phyloP scores from a whole-genome alignment of 345 rosid species.

The Salix exigua region DNA sequence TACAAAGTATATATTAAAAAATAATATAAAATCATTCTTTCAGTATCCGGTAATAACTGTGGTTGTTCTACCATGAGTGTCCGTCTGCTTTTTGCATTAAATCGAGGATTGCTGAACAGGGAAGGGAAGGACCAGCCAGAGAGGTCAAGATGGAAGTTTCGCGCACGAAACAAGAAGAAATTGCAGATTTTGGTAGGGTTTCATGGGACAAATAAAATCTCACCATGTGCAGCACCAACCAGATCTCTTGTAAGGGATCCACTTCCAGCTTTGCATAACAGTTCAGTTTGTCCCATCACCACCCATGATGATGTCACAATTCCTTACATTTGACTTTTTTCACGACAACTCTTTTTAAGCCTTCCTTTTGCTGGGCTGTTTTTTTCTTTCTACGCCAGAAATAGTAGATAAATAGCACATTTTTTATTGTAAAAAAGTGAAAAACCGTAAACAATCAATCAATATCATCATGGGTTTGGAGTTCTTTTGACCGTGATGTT shows the following conservation, averaged over 20 bases:
- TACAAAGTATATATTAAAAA: too few relatives aligned
- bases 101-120: background rate
- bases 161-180: background rate
- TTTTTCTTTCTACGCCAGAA: too few relatives aligned
- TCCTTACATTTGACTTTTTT: background rate
- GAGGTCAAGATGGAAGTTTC: constrained; percentile 8
- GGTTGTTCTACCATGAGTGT: too few relatives aligned
- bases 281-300: background rate
- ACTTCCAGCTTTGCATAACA: background rate
- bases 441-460: too few relatives aligned
- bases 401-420: too few relatives aligned
- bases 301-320: background rate
- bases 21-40: too few relatives aligned
- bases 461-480: too few relatives aligned
- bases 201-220: constrained; percentile 13
- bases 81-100: constrained; percentile 12
- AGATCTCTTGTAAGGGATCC: constrained; percentile 13
- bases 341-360: background rate
- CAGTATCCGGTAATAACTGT: too few relatives aligned
- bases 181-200: background rate
- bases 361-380: background rate
- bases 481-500: too few relatives aligned
- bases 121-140: background rate
- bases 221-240: constrained; percentile 12
- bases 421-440: too few relatives aligned